Evolutionary conservation across 768 basidiomycete species (phyloP).

Genomic region (Collybia nuda): DNA sequence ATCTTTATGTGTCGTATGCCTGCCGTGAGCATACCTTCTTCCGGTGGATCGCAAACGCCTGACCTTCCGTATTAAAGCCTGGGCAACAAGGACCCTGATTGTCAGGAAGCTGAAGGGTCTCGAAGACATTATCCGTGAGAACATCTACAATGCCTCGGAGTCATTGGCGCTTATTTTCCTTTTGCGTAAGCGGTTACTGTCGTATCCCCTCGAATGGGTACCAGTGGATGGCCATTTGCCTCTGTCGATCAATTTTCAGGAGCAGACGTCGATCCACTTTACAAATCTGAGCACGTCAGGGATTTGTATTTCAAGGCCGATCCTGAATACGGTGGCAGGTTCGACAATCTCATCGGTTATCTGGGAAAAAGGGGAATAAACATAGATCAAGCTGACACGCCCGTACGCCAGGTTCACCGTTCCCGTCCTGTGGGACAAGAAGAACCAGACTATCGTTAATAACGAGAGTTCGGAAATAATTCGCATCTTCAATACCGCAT

Average conservation of each 20-base stretch:
- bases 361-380: too few relatives aligned
- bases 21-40: slow-evolving; percentile 58
- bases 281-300: slow-evolving; percentile 67
- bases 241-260: slow-evolving; percentile 65
- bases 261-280: slow-evolving; percentile 74
- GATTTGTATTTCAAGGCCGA: slow-evolving; percentile 84
- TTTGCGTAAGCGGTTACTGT: slow-evolving; percentile 61
- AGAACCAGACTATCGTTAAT: slow-evolving; percentile 84
- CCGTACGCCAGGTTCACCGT: slow-evolving; percentile 66
- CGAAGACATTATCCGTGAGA: slow-evolving; percentile 76
- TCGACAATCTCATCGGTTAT: slow-evolving; percentile 10
- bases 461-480: slow-evolving; percentile 97
- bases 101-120: slow-evolving; percentile 90
- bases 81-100: slow-evolving; percentile 92
- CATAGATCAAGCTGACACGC: not conserved
- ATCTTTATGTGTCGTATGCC: slow-evolving; percentile 84
- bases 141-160: slow-evolving; percentile 8
- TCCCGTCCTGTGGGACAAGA: slow-evolving; percentile 93
- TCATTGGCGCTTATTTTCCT: slow-evolving; percentile 4
- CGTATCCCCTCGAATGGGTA: slow-evolving; percentile 86
- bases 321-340: slow-evolving; percentile 72
- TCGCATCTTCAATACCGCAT: slow-evolving; percentile 85
- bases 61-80: slow-evolving; percentile 48
- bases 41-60: not conserved
- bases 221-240: slow-evolving; percentile 86